phyloP scores from a whole-genome alignment of 352 stramenopile genomes.

The Pythium coloratum region DNA sequence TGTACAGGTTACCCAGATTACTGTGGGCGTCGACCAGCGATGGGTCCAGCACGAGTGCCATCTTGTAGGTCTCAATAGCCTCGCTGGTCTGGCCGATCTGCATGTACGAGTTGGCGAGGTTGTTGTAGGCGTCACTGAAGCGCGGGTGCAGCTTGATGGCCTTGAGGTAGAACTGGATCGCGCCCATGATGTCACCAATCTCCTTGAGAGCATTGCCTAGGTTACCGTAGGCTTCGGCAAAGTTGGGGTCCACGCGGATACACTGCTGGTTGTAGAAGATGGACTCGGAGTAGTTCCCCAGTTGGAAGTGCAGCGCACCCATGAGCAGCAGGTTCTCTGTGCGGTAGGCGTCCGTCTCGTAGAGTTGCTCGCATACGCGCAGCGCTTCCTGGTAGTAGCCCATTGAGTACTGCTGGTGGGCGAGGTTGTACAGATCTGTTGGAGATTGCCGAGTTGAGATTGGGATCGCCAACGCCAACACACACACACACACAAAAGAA shows the following conservation, averaged over 20 bases:
- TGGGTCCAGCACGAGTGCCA: conserved; percentile 89
- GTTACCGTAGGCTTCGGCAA: conserved; percentile 93
- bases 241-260: conserved; percentile 90
- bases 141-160: conserved; percentile 92
- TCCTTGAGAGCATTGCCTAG: conserved; percentile 95
- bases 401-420: conserved; percentile 85
- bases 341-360: conserved; percentile 82
- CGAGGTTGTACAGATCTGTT: conserved; percentile 72
- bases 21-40: conserved; percentile 91
- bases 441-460: not conserved
- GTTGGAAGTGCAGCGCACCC: conserved; percentile 92
- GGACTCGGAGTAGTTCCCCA: conserved; percentile 89
- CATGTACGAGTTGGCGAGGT: conserved; percentile 91
- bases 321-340: conserved; percentile 93
- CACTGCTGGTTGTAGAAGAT: conserved; percentile 96
- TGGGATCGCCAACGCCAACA: not conserved
- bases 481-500: not conserved
- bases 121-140: conserved; percentile 93
- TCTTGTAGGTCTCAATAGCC: conserved; percentile 94
- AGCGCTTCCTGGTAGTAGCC: conserved; percentile 89
- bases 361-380: conserved; percentile 86
- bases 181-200: conserved; percentile 86
- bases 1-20: conserved; percentile 95
- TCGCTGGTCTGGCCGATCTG: conserved; percentile 87
- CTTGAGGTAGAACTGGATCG: conserved; percentile 92